Base-by-base conservation (phyloP, 1,284 basidiomycete genomes). In the Naganishia sp. region DNA sequence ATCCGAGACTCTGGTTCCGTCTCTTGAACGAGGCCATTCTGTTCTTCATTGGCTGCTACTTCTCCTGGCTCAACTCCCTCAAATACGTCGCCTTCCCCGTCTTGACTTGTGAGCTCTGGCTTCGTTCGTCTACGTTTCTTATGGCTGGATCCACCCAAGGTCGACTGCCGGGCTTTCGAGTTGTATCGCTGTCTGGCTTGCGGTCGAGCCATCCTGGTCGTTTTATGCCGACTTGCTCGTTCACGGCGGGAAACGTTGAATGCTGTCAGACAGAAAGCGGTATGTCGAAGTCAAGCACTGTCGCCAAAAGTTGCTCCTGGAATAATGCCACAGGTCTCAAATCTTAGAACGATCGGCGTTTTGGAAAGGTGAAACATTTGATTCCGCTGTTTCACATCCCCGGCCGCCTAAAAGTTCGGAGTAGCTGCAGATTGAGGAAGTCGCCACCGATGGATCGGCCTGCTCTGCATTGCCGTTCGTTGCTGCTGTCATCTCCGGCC, bases 161-260 rank as follows among this genome's bases (percentile, higher is more conserved):
- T 71, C 5, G 78, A 78, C 10, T 78, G 77, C 64, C 78, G 64
- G 1, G 78, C 78, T 69, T 79, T 79, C 21, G 77, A 72, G 57
- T 79, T 79, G 71, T 78, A 79, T 65, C 78, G 65, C 69, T 79
- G 70, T 55, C 72, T 64, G 6, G 73, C 73, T 28, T 78, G 77
- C 13, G 76, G 75, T 2, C 75, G 28, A 7, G 48, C 48, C 59
- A 61, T 61, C 28, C 15, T 59, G 44, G 23, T 39, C 36, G 7
- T 13, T 39, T 9, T 28, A 15, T 23, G 13, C 6, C 21, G 11
- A 16, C 11, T 10, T 28, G 28, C 31, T 25, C n/a, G 53, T n/a
- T n/a, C 5, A 53, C 16, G 6, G 31, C 28, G 13, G 13, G n/a
- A n/a, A n/a, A n/a, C n/a, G 28, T 54, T 6, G 10, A 11, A n/a